phyloP scores from a whole-genome alignment of 2,329 filamentous ascomycete genomes.

The Cladosporium halotolerans region DNA sequence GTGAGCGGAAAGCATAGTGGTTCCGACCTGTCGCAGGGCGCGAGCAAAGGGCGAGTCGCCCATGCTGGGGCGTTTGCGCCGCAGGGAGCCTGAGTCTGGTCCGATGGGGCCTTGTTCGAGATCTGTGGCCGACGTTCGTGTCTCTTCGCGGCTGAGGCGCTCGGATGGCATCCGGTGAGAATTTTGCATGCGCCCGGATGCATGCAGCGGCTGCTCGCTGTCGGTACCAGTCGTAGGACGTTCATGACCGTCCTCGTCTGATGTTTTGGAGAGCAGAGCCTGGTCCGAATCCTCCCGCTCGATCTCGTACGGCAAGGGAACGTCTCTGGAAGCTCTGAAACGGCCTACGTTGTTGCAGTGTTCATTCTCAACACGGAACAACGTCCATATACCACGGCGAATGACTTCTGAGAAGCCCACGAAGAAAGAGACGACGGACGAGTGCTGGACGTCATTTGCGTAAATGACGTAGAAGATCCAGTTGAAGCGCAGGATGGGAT shows the following conservation, averaged over 20 bases:
- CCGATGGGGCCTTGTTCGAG: constrained; percentile 19
- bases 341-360: constrained; percentile 87
- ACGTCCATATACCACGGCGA: constrained; percentile 82
- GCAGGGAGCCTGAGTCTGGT: not conserved
- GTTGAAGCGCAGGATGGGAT: constrained; percentile 81
- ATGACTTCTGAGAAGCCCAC: constrained; percentile 72
- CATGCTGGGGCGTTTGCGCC: constrained; percentile 13
- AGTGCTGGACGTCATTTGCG: constrained; percentile 72
- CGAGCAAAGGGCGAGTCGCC: constrained; percentile 33
- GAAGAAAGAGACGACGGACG: constrained; percentile 71
- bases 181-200: not conserved
- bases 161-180: constrained; percentile 13
- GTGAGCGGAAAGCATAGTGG: constrained; percentile 76
- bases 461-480: constrained; percentile 94
- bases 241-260: not conserved
- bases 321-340: constrained; percentile 82
- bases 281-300: constrained; percentile 13
- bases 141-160: constrained; percentile 3
- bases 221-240: not conserved
- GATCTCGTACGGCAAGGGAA: constrained; percentile 73
- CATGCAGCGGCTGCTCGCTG: not conserved
- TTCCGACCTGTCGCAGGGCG: constrained; percentile 50
- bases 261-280: constrained; percentile 1
- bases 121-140: constrained; percentile 16
- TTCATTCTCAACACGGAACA: constrained; percentile 95